These are phyloP conservation scores for Colletotrichum gigasporum DNA, from an alignment of 2,329 filamentous ascomycete genomes.

Conservation along the genomic window DNA sequence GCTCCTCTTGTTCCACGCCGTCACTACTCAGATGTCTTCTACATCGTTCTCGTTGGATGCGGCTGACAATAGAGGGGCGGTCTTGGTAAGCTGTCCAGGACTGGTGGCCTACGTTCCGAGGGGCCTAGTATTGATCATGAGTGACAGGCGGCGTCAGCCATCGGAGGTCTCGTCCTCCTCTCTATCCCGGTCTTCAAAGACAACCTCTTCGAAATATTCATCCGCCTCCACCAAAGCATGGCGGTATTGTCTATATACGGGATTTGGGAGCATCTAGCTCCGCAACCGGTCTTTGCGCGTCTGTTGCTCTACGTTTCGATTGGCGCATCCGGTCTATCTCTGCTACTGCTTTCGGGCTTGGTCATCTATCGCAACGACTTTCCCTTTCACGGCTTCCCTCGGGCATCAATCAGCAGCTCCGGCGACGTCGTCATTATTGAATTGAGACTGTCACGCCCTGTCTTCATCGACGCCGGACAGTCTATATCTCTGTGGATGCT, in stretches of 20 bases:
- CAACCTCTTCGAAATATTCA: constrained; percentile 14
- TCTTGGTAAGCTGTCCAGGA: not conserved
- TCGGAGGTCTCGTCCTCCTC: not conserved
- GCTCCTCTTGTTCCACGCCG: not conserved
- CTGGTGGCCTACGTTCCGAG: not conserved
- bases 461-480: not conserved
- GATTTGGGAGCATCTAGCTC: constrained; percentile 13
- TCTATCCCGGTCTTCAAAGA: not conserved
- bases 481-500: not conserved
- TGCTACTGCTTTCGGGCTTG: not conserved
- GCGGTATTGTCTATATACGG: constrained; percentile 14
- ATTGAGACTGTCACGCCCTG: not conserved
- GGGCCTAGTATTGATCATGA: not conserved
- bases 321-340: not conserved
- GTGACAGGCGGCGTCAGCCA: not conserved
- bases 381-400: not conserved
- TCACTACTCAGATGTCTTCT: not conserved
- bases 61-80: not conserved
- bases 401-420: not conserved
- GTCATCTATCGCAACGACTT: not conserved
- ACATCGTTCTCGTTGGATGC: not conserved
- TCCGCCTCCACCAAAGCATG: constrained; percentile 14
- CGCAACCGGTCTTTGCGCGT: not conserved
- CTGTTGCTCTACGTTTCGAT: constrained; percentile 11
- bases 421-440: not conserved